Evolutionary conservation across 345 rosid species (phyloP).

Genomic region (Erucastrum elatum): DNA sequence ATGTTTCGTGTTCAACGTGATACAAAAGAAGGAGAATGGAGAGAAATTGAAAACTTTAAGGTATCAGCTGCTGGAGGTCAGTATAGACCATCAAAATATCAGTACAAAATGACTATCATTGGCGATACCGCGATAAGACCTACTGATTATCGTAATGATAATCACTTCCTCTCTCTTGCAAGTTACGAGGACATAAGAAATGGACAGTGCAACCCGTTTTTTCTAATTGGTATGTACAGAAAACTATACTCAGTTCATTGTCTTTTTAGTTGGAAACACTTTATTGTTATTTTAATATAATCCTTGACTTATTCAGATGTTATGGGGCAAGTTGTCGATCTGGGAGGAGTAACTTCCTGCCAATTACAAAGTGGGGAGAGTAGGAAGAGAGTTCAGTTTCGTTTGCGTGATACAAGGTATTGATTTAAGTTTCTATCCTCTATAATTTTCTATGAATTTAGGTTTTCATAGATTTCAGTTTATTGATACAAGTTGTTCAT

Average conservation of each 20-base stretch:
- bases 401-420: neutral
- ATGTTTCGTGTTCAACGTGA: neutral
- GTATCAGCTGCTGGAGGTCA: neutral
- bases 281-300: too few species aligned
- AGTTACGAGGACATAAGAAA: neutral
- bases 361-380: neutral
- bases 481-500: neutral
- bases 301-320: neutral
- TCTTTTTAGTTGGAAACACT: neutral
- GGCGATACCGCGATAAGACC: neutral
- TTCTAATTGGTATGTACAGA: neutral
- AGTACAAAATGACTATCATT: neutral
- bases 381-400: neutral
- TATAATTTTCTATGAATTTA: too few species aligned
- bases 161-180: neutral
- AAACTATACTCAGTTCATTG: neutral
- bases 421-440: neutral
- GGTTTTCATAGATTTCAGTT: too few species aligned
- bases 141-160: neutral
- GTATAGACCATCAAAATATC: neutral
- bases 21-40: neutral
- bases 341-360: neutral
- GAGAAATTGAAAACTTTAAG: neutral
- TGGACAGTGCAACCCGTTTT: neutral
- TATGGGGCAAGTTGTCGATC: neutral